phyloP scores from a whole-genome alignment of 495 filamentous ascomycete genomes.

The Aspergillus carlsbadensis region DNA sequence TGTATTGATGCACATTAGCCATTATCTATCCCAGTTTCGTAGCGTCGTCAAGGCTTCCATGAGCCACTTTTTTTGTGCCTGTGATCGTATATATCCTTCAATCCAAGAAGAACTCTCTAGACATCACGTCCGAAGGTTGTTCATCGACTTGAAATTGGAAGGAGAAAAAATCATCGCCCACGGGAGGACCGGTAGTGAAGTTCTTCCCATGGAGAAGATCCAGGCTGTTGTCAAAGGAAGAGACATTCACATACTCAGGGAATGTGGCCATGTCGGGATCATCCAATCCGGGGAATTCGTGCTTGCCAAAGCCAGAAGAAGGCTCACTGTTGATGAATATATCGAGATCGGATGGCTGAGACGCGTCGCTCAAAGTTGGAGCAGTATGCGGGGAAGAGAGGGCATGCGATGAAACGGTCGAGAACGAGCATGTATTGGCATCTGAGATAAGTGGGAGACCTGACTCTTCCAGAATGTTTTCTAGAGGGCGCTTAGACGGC shows the following conservation, averaged over 20 bases:
- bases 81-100: constrained; percentile 11
- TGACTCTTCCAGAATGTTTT: constrained; percentile 24
- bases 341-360: constrained; percentile 44
- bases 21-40: constrained; percentile 16
- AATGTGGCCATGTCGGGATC: constrained; percentile 31
- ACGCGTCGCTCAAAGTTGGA: constrained; percentile 40
- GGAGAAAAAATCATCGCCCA: constrained; percentile 39
- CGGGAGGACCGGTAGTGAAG: constrained; percentile 26
- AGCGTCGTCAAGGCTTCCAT: constrained; percentile 16
- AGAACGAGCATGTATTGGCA: constrained; percentile 34
- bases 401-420: constrained; percentile 27
- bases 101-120: constrained; percentile 26
- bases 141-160: constrained; percentile 36
- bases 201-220: constrained; percentile 40
- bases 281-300: constrained; percentile 32
- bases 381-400: constrained; percentile 41
- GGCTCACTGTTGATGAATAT: constrained; percentile 45
- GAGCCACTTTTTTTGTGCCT: background rate
- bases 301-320: constrained; percentile 30
- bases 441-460: constrained; percentile 27
- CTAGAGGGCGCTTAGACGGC: constrained; percentile 24
- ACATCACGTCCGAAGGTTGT: constrained; percentile 25
- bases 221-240: constrained; percentile 32
- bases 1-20: constrained; percentile 18
- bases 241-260: constrained; percentile 32